A percentile compares a stretch with the other conserved stretches of the same genome.
phyloP scores from a whole-genome alignment of 805 yeast species.

The Teunomyces lycoperdinae region DNA sequence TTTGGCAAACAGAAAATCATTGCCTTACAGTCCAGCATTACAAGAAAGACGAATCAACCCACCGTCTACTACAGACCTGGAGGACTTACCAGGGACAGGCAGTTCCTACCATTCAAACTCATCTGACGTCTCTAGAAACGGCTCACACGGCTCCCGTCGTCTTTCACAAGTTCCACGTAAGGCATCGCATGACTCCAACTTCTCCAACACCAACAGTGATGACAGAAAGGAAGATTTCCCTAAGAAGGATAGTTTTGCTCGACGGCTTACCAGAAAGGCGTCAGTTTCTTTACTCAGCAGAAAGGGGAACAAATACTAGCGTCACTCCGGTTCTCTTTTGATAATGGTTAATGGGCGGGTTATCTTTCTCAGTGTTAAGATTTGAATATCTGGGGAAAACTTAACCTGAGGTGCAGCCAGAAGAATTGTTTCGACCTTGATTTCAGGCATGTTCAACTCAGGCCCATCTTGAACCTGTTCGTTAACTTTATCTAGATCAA shows the following conservation, averaged over 20 bases:
- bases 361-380: conserved; percentile 21
- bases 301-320: conserved; percentile 10
- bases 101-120: conserved; percentile 2
- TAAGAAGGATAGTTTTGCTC: conserved; percentile 28
- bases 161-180: conserved; percentile 14
- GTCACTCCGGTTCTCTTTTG: conserved; percentile 1
- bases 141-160: conserved; percentile 11
- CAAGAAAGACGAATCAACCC: conserved; percentile 19
- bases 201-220: conserved; percentile 17
- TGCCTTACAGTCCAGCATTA: conserved; percentile 48
- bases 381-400: conserved; percentile 56
- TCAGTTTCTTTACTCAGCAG: conserved; percentile 23
- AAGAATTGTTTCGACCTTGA: conserved; percentile 64
- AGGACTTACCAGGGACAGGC: neutral
- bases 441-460: conserved; percentile 69
- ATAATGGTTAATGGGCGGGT: neutral
- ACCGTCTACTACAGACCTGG: conserved; percentile 4
- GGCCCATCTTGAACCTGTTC: conserved; percentile 65
- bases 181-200: conserved; percentile 20
- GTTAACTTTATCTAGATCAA: conserved; percentile 39
- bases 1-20: conserved; percentile 47
- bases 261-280: conserved; percentile 34
- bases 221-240: conserved; percentile 8
- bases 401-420: conserved; percentile 55
- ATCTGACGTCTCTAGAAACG: conserved; percentile 3